Conservation (phyloP, 2,329 filamentous ascomycete genomes). For the Septoria petroselini region DNA sequence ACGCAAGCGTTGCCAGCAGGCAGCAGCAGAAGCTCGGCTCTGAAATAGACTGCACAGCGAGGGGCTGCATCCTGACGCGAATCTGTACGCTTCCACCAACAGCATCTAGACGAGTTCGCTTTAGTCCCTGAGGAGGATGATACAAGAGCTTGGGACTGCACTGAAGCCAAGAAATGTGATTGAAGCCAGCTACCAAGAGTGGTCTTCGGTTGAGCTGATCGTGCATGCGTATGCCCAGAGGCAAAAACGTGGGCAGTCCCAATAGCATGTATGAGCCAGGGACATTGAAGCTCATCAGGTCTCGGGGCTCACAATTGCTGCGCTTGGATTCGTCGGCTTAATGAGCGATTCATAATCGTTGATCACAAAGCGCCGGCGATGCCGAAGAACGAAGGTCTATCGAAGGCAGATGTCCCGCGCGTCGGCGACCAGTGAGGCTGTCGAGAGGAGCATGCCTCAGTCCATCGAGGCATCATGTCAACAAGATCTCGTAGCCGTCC, state of each 20-base stretch:
- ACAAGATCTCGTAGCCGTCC: conserved; percentile 69
- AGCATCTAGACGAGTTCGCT: conserved; percentile 19
- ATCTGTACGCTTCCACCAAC: conserved; percentile 16
- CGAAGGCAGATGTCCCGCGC: conserved; percentile 18
- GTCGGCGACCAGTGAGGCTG: not conserved
- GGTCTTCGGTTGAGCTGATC: conserved; percentile 24
- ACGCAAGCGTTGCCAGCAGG: too few relatives aligned
- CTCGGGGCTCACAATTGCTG: conserved; percentile 23
- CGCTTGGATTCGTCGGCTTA: conserved; percentile 24
- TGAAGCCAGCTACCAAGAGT: conserved; percentile 20
- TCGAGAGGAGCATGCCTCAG: not conserved
- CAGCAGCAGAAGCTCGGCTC: too few relatives aligned
- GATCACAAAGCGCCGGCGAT: too few relatives aligned
- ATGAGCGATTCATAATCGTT: conserved; percentile 19
- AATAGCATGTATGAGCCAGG: not conserved
- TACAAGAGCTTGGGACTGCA: conserved; percentile 18
- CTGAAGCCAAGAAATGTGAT: conserved; percentile 25
- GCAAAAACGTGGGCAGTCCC: conserved; percentile 16
- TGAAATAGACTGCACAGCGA: conserved; percentile 27
- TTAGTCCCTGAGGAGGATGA: conserved; percentile 17
- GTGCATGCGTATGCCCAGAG: conserved; percentile 20
- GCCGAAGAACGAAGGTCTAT: too few relatives aligned
- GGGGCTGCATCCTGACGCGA: conserved; percentile 24
- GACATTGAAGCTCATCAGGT: conserved; percentile 8
- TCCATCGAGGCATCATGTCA: conserved; percentile 44